Base-by-base conservation (phyloP, 1,139 yeast genomes). In the Spencermartinsiella ligniputridi region DNA sequence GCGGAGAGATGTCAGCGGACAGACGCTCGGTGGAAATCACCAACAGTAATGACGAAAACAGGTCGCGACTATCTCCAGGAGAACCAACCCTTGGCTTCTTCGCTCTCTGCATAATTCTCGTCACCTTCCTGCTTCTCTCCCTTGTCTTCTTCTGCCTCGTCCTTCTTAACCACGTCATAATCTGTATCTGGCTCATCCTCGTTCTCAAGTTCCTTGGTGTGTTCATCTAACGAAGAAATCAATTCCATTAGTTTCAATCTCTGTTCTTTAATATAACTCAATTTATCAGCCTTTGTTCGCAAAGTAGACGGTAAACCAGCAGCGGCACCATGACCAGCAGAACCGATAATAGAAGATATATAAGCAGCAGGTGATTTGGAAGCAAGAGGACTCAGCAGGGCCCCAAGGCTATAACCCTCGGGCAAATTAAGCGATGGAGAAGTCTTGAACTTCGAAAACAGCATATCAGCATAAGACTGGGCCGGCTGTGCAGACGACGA, bases 391-490 rank as follows among this genome's bases (percentile, higher is more conserved):
- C 37, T 25, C 34, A 38, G 18, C 8, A 39, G 24, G 12, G 40
- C 30, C 32, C 42, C 39, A 13, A 42, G 24, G 5, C 45, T 34
- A 2, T 34, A 37, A 3, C 36, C 37, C 6, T 38, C 44, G 13
- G 39, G 24, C 6, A 27, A 12, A 13, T 13, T 13, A n/a, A 27
- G 32, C 16, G 33, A 25, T 9, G 40, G 40, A 3, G 62, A 57
- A 30, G 53, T 50, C 32, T 63, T 47, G 54, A 62, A 61, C 20
- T 55, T 52, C 24, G 61, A 53, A 42, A 60, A 51, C n/a, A 60
- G 45, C 47, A 53, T 21, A 40, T 56, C 57, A 9, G 54, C 48
- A 41, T 52, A 45, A 3, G 53, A 43, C 25, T 42, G 18, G 12
- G 36, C 27, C 27, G 34, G 6, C 27, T 18, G 21, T 19, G 18